Percentiles rank a stretch among this genome's conserved stretches.
These are phyloP conservation scores for Elymus sibiricus DNA, from an alignment of 176 grass and related monocot genomes.

Conservation along the genomic window DNA sequence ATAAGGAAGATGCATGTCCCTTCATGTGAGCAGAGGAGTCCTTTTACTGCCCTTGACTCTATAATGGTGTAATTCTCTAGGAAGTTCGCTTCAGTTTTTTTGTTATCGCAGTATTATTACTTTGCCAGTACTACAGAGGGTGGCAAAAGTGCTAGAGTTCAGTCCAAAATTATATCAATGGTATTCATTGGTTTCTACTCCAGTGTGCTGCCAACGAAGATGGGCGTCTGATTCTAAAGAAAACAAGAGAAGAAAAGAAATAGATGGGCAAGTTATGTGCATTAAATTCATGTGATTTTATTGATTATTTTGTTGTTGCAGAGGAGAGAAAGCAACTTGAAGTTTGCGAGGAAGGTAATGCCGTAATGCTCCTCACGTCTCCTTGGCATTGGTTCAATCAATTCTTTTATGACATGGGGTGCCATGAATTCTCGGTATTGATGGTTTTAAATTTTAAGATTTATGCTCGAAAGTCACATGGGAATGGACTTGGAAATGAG, in stretches of 20 bases:
- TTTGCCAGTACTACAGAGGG: neutral
- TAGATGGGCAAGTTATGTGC: neutral
- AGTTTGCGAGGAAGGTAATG: slow-evolving; percentile 39
- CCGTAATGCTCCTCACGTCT: slow-evolving; percentile 53
- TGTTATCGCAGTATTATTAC: neutral
- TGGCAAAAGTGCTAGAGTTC: neutral
- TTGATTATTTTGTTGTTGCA: slow-evolving; percentile 11
- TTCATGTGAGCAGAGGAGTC: neutral
- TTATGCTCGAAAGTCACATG: slow-evolving; percentile 34
- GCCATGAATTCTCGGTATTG: neutral
- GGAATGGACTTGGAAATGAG: slow-evolving; percentile 16
- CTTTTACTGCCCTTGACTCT: neutral
- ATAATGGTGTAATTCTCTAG: neutral
- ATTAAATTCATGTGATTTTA: slow-evolving; percentile 35
- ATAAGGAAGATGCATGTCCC: neutral
- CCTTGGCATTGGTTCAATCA: slow-evolving; percentile 25
- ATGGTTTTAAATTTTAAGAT: slow-evolving; percentile 24
- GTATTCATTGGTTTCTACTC: neutral
- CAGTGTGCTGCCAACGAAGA: neutral
- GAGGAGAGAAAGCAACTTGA: slow-evolving; percentile 31
- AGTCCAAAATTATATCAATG: neutral
- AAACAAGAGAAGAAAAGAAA: neutral
- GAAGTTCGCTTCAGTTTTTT: neutral
- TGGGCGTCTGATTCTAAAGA: slow-evolving; percentile 3
- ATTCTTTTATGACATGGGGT: slow-evolving; percentile 12